Evolutionary conservation across 2,329 filamentous ascomycete genomes (phyloP).

Genomic region (Passalora sequoiae): DNA sequence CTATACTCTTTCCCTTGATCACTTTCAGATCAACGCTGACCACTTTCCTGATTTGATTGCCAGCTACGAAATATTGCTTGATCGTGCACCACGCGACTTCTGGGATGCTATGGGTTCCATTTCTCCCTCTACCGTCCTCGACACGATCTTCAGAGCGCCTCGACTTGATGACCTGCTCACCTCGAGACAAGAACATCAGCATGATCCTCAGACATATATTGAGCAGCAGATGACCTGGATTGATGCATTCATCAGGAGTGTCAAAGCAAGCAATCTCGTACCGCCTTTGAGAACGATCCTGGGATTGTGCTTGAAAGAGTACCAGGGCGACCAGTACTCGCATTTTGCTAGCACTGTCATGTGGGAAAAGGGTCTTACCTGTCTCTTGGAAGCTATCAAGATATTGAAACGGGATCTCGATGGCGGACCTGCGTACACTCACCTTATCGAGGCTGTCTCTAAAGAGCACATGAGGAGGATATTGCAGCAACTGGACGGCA

Average conservation of each 20-base stretch:
- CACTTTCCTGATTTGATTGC: constrained; percentile 66
- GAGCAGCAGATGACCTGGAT: constrained; percentile 70
- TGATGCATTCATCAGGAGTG: constrained; percentile 67
- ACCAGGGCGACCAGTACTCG: constrained; percentile 54
- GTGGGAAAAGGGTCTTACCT: constrained; percentile 55
- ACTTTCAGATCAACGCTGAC: constrained; percentile 50
- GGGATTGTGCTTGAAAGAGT: constrained; percentile 64
- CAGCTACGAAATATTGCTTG: constrained; percentile 64
- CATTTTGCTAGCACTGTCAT: constrained; percentile 57
- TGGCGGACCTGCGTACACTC: constrained; percentile 28
- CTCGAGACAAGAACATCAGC: constrained; percentile 49
- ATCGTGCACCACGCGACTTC: constrained; percentile 72
- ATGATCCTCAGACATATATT: constrained; percentile 44
- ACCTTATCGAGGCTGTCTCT: constrained; percentile 29
- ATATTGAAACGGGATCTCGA: constrained; percentile 18
- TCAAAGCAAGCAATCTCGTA: constrained; percentile 68
- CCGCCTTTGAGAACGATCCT: constrained; percentile 76
- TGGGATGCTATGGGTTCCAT: constrained; percentile 85
- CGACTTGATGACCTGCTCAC: constrained; percentile 58
- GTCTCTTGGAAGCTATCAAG: constrained; percentile 22
- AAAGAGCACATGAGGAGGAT: constrained; percentile 28
- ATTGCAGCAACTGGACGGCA: constrained; percentile 28
- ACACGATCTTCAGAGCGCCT: constrained; percentile 72
- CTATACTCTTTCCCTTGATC: constrained; percentile 56
- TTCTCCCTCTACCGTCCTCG: constrained; percentile 72